phyloP scores from a whole-genome alignment of 1,284 basidiomycete genomes.

The Ganoderma lingzhi region DNA sequence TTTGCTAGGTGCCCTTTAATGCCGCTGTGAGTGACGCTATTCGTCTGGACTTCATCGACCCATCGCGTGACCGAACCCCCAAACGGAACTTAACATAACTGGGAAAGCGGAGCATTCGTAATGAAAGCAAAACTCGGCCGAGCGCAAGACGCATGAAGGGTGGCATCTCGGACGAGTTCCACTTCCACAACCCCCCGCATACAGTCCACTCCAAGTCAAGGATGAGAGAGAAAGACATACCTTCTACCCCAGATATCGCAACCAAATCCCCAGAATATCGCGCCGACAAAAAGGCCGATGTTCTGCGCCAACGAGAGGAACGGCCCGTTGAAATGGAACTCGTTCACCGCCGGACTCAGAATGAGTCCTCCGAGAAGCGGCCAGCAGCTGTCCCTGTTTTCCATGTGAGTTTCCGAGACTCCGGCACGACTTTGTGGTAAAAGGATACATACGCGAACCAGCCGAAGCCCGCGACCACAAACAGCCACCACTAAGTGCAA shows the following conservation, averaged over 20 bases:
- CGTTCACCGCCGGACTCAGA: slow-evolving; percentile 61
- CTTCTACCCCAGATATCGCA: slow-evolving; percentile 72
- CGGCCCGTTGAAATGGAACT: slow-evolving; percentile 63
- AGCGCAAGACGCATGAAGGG: not conserved
- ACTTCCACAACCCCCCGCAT: not conserved
- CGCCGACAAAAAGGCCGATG: slow-evolving; percentile 70
- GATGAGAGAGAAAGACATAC: slow-evolving; percentile 32
- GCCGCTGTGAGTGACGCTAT: not conserved
- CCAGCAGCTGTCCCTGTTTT: slow-evolving; percentile 55
- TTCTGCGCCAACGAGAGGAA: slow-evolving; percentile 67
- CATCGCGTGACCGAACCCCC: not conserved
- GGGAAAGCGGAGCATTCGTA: not conserved
- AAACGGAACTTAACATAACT: not conserved
- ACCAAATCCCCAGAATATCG: slow-evolving; percentile 70
- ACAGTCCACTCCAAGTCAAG: not conserved
- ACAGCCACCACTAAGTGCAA: slow-evolving; percentile 57
- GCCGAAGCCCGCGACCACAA: slow-evolving; percentile 70
- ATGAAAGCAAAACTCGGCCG: not conserved
- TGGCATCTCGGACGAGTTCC: not conserved
- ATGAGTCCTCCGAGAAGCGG: slow-evolving; percentile 65
- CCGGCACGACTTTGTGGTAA: not conserved
- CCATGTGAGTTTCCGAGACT: slow-evolving; percentile 8
- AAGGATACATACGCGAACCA: slow-evolving; percentile 68
- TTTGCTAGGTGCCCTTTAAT: not conserved
- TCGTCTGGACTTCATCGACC: not conserved